A percentile compares a stretch with the other conserved stretches of the same genome.
Evolutionary conservation across 208 protist genomes (phyloP).

Genomic region (Tritrichomonas foetus): DNA sequence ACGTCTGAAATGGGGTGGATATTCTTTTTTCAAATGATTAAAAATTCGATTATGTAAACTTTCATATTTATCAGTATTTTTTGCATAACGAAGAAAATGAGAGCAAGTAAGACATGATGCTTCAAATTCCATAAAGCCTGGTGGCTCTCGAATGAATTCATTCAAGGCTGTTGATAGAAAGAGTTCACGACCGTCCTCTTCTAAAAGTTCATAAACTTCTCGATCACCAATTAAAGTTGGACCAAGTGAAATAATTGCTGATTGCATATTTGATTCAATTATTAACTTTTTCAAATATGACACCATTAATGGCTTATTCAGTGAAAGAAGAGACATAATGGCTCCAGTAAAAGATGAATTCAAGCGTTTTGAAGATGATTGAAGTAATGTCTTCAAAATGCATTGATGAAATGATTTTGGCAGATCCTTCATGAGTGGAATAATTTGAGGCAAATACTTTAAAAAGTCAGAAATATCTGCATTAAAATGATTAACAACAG

Average conservation of each 20-base stretch:
- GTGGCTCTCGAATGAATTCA: not conserved
- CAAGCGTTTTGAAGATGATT: not conserved
- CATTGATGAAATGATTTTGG: not conserved
- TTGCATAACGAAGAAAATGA: not conserved
- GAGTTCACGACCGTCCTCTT: not conserved
- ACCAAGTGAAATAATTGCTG: not conserved
- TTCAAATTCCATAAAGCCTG: not conserved
- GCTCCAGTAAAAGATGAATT: not conserved
- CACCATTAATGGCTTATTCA: not conserved
- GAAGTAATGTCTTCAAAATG: not conserved
- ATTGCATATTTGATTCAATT: not conserved
- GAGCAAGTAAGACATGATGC: not conserved
- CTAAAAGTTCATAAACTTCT: not conserved
- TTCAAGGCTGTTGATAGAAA: not conserved
- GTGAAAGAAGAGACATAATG: not conserved
- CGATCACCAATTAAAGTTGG: not conserved
- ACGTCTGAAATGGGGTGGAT: not conserved
- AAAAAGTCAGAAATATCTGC: slow-evolving; percentile 24
- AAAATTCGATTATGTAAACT: not conserved
- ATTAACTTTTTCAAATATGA: not conserved
- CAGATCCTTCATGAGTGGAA: not conserved
- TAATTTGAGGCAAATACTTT: not conserved
- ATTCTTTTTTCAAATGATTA: too few relatives aligned
- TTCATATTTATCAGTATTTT: not conserved
- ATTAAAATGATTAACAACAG: not conserved